Percentiles rank a stretch among this genome's conserved stretches.
These are phyloP conservation scores for Rheum nobile DNA, from an alignment of 148 eudicot species.

Conservation along the genomic window DNA sequence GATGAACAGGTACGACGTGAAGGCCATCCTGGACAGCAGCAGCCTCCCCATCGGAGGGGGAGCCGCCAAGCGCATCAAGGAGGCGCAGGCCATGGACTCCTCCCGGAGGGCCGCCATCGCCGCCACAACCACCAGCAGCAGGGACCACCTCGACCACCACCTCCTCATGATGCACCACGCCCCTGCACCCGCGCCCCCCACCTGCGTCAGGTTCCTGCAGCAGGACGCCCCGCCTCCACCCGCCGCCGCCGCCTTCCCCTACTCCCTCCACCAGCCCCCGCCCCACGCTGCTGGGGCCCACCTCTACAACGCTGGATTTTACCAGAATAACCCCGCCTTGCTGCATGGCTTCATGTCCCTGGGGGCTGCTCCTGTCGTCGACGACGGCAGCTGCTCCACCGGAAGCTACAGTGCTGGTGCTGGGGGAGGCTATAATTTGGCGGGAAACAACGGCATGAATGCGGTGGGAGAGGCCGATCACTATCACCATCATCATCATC, in stretches of 20 bases:
- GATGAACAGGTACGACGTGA: conserved; percentile 89
- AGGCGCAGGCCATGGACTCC: conserved; percentile 85
- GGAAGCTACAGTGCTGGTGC: conserved; percentile 42
- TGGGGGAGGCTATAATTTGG: not conserved
- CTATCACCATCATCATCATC: not conserved
- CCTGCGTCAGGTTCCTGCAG: conserved; percentile 17
- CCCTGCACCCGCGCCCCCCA: conserved; percentile 22
- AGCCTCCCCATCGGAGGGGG: conserved; percentile 93
- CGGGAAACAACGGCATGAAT: not conserved
- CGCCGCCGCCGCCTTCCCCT: not conserved
- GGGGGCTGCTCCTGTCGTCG: conserved; percentile 40
- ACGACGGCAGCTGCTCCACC: conserved; percentile 39
- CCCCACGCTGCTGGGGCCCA: conserved; percentile 13
- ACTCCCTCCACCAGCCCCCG: not conserved
- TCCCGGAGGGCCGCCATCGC: conserved; percentile 33
- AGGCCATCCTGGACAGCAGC: conserved; percentile 82
- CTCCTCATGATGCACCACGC: not conserved
- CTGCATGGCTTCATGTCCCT: conserved; percentile 69
- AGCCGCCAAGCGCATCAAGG: conserved; percentile 85
- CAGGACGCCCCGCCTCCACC: not conserved
- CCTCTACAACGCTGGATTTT: conserved; percentile 14
- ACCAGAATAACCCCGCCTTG: conserved; percentile 55
- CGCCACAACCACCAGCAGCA: conserved; percentile 23
- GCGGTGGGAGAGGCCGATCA: not conserved
- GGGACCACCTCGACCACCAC: conserved; percentile 11